phyloP scores from a whole-genome alignment of 441 rosid species.

The Gossypium davidsonii region DNA sequence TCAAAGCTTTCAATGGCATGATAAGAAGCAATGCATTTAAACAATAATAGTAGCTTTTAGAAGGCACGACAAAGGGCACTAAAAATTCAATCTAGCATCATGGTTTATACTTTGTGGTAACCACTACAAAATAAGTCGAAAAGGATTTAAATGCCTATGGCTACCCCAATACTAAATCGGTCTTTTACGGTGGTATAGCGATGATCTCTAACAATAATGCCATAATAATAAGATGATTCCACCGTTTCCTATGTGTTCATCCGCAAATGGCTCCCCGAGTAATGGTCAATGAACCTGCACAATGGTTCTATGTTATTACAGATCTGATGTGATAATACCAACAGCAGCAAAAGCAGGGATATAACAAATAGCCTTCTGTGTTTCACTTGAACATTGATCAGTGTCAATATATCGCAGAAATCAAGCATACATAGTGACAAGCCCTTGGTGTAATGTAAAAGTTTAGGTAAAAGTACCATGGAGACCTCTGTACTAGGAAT shows the following conservation, averaged over 20 bases:
- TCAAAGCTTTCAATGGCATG: no score
- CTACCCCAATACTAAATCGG: neutral
- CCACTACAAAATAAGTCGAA: neutral
- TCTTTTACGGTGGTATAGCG: neutral
- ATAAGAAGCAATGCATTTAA: neutral
- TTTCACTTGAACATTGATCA: neutral
- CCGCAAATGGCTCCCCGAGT: neutral
- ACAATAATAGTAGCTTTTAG: neutral
- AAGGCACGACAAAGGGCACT: neutral
- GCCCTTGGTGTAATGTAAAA: neutral
- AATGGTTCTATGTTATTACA: neutral
- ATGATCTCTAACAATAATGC: neutral
- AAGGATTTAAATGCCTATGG: neutral
- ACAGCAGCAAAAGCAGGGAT: neutral
- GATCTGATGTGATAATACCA: neutral
- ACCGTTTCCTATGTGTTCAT: neutral
- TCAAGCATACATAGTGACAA: neutral
- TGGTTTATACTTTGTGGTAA: neutral
- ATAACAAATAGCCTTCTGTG: neutral
- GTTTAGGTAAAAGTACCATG: neutral
- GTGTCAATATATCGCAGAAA: neutral
- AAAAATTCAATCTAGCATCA: neutral
- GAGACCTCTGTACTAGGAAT: no score
- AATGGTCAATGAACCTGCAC: constrained; percentile 4
- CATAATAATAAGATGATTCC: neutral